A percentile compares a stretch with the other conserved stretches of the same genome.
These are phyloP conservation scores for Gracilariopsis chorda DNA, from an alignment of 23 red algal species.

Conservation along the genomic window DNA sequence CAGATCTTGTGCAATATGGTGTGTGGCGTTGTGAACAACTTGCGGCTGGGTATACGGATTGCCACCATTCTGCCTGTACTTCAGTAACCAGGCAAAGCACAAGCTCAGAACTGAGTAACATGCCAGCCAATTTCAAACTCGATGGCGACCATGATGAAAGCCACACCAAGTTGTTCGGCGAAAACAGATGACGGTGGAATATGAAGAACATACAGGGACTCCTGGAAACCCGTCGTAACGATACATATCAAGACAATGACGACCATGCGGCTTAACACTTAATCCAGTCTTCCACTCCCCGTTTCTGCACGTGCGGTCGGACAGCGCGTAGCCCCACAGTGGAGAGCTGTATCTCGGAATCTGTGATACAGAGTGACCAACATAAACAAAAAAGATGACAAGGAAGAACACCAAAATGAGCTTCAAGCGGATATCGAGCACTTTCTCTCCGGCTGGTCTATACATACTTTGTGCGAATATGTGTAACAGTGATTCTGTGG, in stretches of 20 bases:
- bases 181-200: not conserved
- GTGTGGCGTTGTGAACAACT: not conserved
- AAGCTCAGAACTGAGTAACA: conserved; percentile 14
- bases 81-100: not conserved
- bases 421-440: too few species aligned
- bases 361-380: too few species aligned
- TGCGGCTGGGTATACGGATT: not conserved
- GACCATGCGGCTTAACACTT: not conserved
- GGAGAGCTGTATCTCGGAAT: too few species aligned
- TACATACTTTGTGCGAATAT: too few species aligned
- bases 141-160: conserved; percentile 15
- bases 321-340: not conserved
- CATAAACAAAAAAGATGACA: too few species aligned
- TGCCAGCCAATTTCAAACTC: not conserved
- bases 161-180: not conserved
- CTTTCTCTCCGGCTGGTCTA: too few species aligned
- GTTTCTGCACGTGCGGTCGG: not conserved
- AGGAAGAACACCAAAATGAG: too few species aligned
- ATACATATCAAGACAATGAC: not conserved
- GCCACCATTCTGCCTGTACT: not conserved
- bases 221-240: not conserved
- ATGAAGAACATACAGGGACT: not conserved
- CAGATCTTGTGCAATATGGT: conserved; percentile 5
- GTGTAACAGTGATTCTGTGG: too few species aligned
- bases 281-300: not conserved